Conservation (phyloP, 2,329 filamentous ascomycete genomes). For the Penicillium palitans region DNA sequence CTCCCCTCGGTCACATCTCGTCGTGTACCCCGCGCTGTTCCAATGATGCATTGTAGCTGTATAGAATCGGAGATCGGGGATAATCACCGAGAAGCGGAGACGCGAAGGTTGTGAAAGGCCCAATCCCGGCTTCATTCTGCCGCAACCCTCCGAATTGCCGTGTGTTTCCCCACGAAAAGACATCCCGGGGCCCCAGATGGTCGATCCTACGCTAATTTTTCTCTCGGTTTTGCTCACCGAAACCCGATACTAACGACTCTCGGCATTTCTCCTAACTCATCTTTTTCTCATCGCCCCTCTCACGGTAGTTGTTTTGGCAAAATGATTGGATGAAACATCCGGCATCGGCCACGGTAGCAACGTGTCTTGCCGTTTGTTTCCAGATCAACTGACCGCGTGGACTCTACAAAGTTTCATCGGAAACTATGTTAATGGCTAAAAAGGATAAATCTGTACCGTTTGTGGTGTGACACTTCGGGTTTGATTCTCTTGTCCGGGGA, state of each 20-base stretch:
- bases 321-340: slow-evolving; percentile 1
- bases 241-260: background rate
- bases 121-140: background rate
- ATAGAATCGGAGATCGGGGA: slow-evolving; percentile 33
- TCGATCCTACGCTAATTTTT: background rate
- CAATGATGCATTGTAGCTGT: background rate
- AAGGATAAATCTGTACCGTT: background rate
- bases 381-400: background rate
- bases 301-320: background rate
- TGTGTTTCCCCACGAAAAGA: background rate
- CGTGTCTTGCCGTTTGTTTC: background rate
- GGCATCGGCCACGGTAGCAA: background rate
- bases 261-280: background rate
- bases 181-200: background rate
- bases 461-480: background rate
- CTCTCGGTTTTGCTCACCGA: slow-evolving; percentile 6
- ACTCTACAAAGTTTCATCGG: background rate
- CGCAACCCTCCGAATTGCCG: background rate
- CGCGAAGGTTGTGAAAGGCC: background rate
- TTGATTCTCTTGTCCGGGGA: slow-evolving; percentile 16
- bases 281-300: background rate
- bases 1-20: background rate
- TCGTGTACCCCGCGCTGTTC: slow-evolving; percentile 5
- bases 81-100: slow-evolving; percentile 28
- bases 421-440: slow-evolving; percentile 5